phyloP scores from a whole-genome alignment of 2,329 filamentous ascomycete species.

The Cadophora sp. region DNA sequence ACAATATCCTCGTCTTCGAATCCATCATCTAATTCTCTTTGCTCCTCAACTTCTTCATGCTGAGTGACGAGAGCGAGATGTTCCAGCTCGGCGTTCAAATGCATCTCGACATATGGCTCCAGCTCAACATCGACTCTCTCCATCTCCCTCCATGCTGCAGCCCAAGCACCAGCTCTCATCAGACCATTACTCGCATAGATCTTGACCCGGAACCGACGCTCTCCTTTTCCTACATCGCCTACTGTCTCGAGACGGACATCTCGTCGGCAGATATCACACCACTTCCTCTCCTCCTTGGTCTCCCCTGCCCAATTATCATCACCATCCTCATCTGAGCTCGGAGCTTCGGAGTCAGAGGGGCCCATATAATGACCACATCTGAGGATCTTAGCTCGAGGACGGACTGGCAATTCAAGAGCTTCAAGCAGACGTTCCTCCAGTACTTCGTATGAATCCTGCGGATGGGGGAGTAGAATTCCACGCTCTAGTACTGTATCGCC shows the following conservation, averaged over 20 bases:
- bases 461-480: conserved; percentile 78
- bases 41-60: conserved; percentile 16
- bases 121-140: conserved; percentile 97
- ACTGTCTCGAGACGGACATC: conserved; percentile 43
- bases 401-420: conserved; percentile 72
- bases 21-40: conserved; percentile 31
- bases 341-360: conserved; percentile 46
- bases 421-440: conserved; percentile 80
- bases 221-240: conserved; percentile 32
- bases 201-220: conserved; percentile 74
- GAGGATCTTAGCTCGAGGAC: conserved; percentile 70
- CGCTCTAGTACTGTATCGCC: conserved; percentile 76
- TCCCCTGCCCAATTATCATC: conserved; percentile 28
- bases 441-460: conserved; percentile 79
- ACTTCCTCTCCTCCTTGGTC: conserved; percentile 33
- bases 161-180: conserved; percentile 92
- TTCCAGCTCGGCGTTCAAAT: conserved; percentile 65
- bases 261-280: conserved; percentile 45
- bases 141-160: conserved; percentile 96
- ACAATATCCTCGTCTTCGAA: conserved; percentile 37
- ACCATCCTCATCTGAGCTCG: conserved; percentile 41
- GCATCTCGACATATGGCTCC: conserved; percentile 71
- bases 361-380: conserved; percentile 80
- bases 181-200: conserved; percentile 95
- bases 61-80: conserved; percentile 49